These are phyloP conservation scores for Alternaria infectoria DNA, from an alignment of 2,329 filamentous ascomycete genomes.

Conservation along the genomic window DNA sequence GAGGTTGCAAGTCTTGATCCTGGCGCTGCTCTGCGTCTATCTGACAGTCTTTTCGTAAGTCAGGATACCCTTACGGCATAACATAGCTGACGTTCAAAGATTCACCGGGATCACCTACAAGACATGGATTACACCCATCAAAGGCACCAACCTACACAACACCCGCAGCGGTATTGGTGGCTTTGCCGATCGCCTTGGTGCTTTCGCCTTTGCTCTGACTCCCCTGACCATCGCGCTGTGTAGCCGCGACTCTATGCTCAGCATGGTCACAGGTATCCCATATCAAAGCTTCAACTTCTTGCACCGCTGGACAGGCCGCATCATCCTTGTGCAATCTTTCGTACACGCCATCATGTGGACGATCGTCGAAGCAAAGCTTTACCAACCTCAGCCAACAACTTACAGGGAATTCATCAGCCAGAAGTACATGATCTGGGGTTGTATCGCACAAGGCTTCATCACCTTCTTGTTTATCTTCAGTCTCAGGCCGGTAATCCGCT, in stretches of 20 bases:
- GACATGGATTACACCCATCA: slow-evolving; percentile 7
- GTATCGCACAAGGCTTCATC: slow-evolving; percentile 5
- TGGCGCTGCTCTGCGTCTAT: slow-evolving; percentile 7
- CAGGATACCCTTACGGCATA: neutral
- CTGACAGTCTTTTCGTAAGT: slow-evolving; percentile 5
- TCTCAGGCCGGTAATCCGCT: slow-evolving; percentile 10
- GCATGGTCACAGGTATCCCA: slow-evolving; percentile 8
- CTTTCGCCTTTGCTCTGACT: slow-evolving; percentile 9
- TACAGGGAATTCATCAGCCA: slow-evolving; percentile 7
- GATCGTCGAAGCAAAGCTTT: slow-evolving; percentile 8
- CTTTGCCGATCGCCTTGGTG: slow-evolving; percentile 7
- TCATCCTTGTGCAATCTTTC: slow-evolving; percentile 8
- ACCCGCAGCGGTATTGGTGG: slow-evolving; percentile 9
- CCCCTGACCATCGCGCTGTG: slow-evolving; percentile 8
- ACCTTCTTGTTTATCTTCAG: slow-evolving; percentile 11
- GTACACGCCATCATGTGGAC: slow-evolving; percentile 9
- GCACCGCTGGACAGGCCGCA: slow-evolving; percentile 12
- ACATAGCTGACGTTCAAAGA: neutral
- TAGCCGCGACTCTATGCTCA: slow-evolving; percentile 9
- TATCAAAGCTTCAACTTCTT: slow-evolving; percentile 12
- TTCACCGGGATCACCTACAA: slow-evolving; percentile 10
- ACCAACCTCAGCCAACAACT: slow-evolving; percentile 7
- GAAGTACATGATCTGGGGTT: slow-evolving; percentile 11
- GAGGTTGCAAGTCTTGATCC: slow-evolving; percentile 3
- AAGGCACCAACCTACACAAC: slow-evolving; percentile 4